phyloP scores from a whole-genome alignment of 495 filamentous ascomycete species.

The Xylaria sp. region DNA sequence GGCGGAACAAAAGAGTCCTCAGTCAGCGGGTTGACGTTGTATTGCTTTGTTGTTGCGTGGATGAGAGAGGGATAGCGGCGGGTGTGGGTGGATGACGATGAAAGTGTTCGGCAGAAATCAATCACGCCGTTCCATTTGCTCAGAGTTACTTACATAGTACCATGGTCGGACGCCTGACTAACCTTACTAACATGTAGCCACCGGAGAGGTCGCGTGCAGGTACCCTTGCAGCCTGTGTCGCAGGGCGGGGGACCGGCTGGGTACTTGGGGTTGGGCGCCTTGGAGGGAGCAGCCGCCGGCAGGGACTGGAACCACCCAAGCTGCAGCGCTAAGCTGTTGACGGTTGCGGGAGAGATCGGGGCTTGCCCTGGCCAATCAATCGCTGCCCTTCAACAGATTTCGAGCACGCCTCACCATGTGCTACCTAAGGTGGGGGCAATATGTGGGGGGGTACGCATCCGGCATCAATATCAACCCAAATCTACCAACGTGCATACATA shows the following conservation, averaged over 20 bases:
- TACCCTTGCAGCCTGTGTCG: neutral
- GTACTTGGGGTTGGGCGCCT: neutral
- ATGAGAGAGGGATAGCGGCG: constrained; percentile 19
- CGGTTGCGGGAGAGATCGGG: constrained; percentile 22
- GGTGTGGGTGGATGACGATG: constrained; percentile 23
- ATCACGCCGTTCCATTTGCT: constrained; percentile 11
- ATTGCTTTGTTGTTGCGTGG: constrained; percentile 23
- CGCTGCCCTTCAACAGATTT: neutral
- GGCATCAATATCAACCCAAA: neutral
- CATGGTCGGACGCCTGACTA: too few relatives aligned
- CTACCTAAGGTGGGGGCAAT: neutral
- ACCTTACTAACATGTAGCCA: too few relatives aligned
- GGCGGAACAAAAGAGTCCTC: neutral
- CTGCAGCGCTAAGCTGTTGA: constrained; percentile 1
- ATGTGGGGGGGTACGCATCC: constrained; percentile 7
- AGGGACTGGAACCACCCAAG: constrained; percentile 8
- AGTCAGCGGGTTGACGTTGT: constrained; percentile 14
- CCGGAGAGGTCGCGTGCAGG: constrained; percentile 2
- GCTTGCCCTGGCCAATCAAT: constrained; percentile 13
- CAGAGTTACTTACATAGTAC: neutral
- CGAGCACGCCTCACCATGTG: neutral
- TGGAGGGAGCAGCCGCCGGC: constrained; percentile 6
- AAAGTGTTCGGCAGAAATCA: constrained; percentile 24
- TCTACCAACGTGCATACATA: too few relatives aligned
- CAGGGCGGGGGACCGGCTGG: neutral